phyloP scores from a whole-genome alignment of 768 basidiomycete species.

The Trametes sanguinea region DNA sequence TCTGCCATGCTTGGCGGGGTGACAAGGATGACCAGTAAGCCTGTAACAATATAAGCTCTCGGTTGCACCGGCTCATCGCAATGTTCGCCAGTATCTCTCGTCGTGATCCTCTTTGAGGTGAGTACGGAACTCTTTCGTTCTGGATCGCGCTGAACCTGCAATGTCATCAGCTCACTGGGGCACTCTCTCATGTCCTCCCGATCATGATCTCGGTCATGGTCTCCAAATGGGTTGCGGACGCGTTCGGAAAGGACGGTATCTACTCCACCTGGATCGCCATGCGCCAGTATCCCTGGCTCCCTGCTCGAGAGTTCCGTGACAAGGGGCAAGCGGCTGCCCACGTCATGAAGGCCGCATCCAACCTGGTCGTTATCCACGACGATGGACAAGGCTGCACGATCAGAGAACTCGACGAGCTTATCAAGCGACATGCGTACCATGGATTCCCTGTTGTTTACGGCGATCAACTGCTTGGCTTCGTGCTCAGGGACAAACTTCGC shows the following conservation, averaged over 20 bases:
- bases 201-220: constrained; percentile 82
- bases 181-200: constrained; percentile 77
- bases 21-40: constrained; percentile 73
- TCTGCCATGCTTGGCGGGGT: constrained; percentile 77
- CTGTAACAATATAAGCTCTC: no score
- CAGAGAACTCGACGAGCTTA: constrained; percentile 48
- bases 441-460: constrained; percentile 67
- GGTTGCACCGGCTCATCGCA: not conserved
- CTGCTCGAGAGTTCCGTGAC: constrained; percentile 65
- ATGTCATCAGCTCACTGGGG: constrained; percentile 64
- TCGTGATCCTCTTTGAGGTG: constrained; percentile 77
- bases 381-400: constrained; percentile 40
- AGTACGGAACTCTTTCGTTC: not conserved
- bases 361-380: constrained; percentile 56
- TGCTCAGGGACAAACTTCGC: constrained; percentile 55
- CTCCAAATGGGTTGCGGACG: constrained; percentile 77
- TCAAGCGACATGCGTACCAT: constrained; percentile 49
- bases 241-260: constrained; percentile 67
- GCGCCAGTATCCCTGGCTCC: constrained; percentile 70
- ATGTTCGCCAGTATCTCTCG: constrained; percentile 57
- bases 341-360: constrained; percentile 56
- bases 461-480: constrained; percentile 58
- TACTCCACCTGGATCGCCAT: constrained; percentile 75
- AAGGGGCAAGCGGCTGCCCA: constrained; percentile 60
- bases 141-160: not conserved